Evolutionary conservation across 192 early-diverging fungal genomes (phyloP).

Genomic region (Mortierella antarctica): DNA sequence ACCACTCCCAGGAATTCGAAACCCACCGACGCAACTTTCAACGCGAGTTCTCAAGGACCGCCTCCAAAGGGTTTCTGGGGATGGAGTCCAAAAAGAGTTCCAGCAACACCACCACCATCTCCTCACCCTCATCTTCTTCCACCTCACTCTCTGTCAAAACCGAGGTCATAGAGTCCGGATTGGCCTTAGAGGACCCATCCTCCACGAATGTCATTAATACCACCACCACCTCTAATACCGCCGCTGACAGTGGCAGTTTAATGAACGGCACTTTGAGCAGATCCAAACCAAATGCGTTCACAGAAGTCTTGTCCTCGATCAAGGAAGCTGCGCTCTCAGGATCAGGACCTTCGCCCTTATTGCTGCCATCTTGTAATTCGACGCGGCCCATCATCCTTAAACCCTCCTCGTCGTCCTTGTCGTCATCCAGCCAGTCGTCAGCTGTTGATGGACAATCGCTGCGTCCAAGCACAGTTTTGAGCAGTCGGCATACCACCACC

Average conservation of each 20-base stretch:
- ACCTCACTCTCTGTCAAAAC: too few relatives aligned
- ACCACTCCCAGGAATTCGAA: constrained; percentile 62
- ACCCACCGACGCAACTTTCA: constrained; percentile 25
- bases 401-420: too few relatives aligned
- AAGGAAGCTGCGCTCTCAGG: constrained; percentile 2
- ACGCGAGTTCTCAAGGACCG: constrained; percentile 27
- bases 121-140: too few relatives aligned
- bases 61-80: constrained; percentile 36
- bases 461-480: background rate
- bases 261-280: too few relatives aligned
- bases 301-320: background rate
- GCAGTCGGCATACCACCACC: background rate
- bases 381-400: too few relatives aligned
- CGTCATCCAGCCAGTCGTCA: background rate
- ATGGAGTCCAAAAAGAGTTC: constrained; percentile 12
- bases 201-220: background rate
- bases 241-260: too few relatives aligned
- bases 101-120: background rate
- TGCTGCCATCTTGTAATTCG: background rate
- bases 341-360: background rate
- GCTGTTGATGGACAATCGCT: background rate
- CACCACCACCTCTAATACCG: background rate
- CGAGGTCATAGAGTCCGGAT: too few relatives aligned
- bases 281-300: background rate
- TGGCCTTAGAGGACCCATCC: too few relatives aligned